These are phyloP conservation scores for Phaeosphaeriaceae sp. DNA, from an alignment of 2,329 filamentous ascomycete species.

Conservation along the genomic window DNA sequence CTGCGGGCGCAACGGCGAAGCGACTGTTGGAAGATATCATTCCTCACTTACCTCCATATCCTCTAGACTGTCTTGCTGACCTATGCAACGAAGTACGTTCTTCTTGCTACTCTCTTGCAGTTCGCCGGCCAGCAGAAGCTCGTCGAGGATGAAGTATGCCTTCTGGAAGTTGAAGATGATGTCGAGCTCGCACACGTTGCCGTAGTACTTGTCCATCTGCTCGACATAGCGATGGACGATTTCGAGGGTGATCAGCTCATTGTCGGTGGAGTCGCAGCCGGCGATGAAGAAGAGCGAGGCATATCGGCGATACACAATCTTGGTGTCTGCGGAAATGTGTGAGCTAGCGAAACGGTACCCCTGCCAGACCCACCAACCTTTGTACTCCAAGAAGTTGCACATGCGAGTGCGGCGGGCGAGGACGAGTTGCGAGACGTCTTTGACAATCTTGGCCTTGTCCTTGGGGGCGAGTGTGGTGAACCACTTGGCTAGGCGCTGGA, in stretches of 20 bases:
- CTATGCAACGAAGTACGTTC: conserved; percentile 94
- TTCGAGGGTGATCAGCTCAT: conserved; percentile 97
- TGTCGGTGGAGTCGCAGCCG: conserved; percentile 95
- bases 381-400: conserved; percentile 99
- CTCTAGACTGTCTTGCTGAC: conserved; percentile 95
- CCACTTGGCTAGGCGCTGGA: conserved; percentile 99
- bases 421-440: conserved; percentile 97
- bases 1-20: conserved; percentile 35
- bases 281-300: conserved; percentile 99
- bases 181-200: conserved; percentile 98
- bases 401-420: conserved; percentile 95
- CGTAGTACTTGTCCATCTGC: conserved; percentile 99
- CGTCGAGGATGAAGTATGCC: conserved; percentile 98
- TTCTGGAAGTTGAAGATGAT: conserved; percentile 99
- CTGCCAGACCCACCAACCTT: conserved; percentile 67
- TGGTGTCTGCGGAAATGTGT: conserved; percentile 74
- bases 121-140: conserved; percentile 92
- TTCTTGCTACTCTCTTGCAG: conserved; percentile 99
- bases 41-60: conserved; percentile 92
- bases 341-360: conserved; percentile 25
- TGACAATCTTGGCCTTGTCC: conserved; percentile 99
- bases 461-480: conserved; percentile 97
- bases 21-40: conserved; percentile 24
- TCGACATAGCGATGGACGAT: conserved; percentile 99
- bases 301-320: conserved; percentile 98